These are phyloP conservation scores for Limonium bicolor DNA, from an alignment of 148 eudicot species.

Conservation along the genomic window DNA sequence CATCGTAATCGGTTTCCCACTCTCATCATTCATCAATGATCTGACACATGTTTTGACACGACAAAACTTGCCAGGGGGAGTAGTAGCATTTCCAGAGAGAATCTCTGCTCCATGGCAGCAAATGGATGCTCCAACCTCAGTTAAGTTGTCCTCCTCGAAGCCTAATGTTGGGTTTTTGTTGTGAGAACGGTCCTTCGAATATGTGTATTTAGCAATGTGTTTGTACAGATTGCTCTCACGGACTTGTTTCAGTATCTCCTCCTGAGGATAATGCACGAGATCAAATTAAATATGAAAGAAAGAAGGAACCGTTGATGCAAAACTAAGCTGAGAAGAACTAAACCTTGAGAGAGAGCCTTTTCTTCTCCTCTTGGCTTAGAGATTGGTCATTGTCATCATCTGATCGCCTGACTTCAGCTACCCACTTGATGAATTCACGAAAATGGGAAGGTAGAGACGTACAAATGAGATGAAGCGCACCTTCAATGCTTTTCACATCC, in stretches of 20 bases:
- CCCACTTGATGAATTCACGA: slow-evolving; percentile 26
- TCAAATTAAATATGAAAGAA: neutral
- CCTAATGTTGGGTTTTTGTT: slow-evolving; percentile 1
- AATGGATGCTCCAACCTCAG: slow-evolving; percentile 15
- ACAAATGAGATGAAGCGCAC: slow-evolving; percentile 18
- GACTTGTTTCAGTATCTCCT: slow-evolving; percentile 30
- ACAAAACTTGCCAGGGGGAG: slow-evolving; percentile 7
- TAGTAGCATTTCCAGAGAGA: slow-evolving; percentile 12
- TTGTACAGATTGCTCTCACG: slow-evolving; percentile 23
- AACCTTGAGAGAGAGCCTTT: slow-evolving; percentile 28
- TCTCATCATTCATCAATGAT: slow-evolving; percentile 7
- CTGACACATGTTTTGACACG: slow-evolving; percentile 6
- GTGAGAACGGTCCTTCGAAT: slow-evolving; percentile 5
- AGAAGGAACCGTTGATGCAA: too few relatives aligned
- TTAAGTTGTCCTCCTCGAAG: slow-evolving; percentile 12
- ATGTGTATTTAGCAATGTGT: slow-evolving; percentile 14
- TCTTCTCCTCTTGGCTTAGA: slow-evolving; percentile 23
- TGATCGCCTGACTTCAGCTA: slow-evolving; percentile 30
- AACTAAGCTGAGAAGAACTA: neutral
- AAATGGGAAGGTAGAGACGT: slow-evolving; percentile 20
- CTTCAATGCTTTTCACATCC: slow-evolving; percentile 19
- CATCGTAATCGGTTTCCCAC: slow-evolving; percentile 8
- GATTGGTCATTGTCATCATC: slow-evolving; percentile 15
- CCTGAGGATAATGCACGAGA: slow-evolving; percentile 17
- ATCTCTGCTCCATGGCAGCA: slow-evolving; percentile 34